Base-by-base conservation (phyloP, 331 rosid genomes). In the Pyracantha coccinea region DNA sequence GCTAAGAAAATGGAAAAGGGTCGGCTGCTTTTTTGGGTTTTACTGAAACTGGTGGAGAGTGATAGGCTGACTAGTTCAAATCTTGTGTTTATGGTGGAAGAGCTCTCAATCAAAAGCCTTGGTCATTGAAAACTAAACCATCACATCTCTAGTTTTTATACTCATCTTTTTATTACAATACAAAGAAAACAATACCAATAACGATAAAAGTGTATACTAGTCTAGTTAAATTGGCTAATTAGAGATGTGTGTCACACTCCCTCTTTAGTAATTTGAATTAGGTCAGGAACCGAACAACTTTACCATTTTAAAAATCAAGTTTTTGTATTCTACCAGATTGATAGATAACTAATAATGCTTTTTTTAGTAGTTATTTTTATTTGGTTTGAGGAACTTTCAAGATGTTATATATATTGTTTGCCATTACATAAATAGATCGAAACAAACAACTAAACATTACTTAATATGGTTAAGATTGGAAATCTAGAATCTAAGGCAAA, bases 141-240 rank as follows among this genome's bases (percentile, higher is more conserved):
- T 17, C 55, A 6, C 55, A 17, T 15, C 9, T 16, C 1, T 50
- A 16, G 20, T 50, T 50, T 50, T 50, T 16, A 45, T 14, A 50
- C 20, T 50, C 20, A 50, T n/a, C 3, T 47, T 2, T 47, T 47
- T 5, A 15, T 47, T 6, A 5, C 54, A 47, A 47, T 0, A 47
- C 7, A 5, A 47, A 15, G 53, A 47, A 47, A 15, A 50, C 2
- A 50, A 50, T 15, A 6, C n/a, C 8, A 50, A 6, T 38, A 16
- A 15, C 0, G 9, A 5, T 50, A 6, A 50, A 16, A 0, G 55
- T 4, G 8, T 15, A 50, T 7, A 16, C 0, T 50, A 0, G 0
- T 50, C 1, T 6, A 2, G 20, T 16, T 15, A 0, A 50, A 5
- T 16, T 50, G 20, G 20, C 1, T 50, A 1, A 16, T 50, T 50